Evolutionary conservation across 108 stramenopile genomes (phyloP), one percentile per base, ranked within the genome.

Genomic region (Licmophora abbreviata): DNA sequence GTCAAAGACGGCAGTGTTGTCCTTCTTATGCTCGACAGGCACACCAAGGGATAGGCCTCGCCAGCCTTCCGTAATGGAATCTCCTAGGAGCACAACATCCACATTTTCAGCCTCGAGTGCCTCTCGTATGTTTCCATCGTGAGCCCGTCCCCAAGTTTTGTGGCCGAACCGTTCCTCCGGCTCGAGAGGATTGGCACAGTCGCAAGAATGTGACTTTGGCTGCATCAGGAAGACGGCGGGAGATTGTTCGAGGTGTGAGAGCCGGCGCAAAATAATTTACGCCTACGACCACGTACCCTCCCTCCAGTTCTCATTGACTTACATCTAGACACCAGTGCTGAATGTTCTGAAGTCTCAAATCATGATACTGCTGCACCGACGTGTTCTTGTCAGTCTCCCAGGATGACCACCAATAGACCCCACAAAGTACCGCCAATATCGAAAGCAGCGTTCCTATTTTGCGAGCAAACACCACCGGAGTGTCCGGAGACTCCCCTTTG

Each of bases 41-140:
- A 2, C 29, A 29, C 59, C 51, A 17, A 61, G 31, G 8, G n/a
- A 29, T 26, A 31, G 45, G 29, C 62, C 56, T 9, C 18, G 26
- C 53, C 59, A 49, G 4, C 44, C 29, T 25, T 59, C 44, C 1
- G 54, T 58, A 22, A 64, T 56, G 37, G 63, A 64, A 58, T 64
- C 63, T 12, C 63, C 63, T 10, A 55, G 2, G 12, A 64, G 51
- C 2, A 58, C 63, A 29, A 64, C 63, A 17, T 58, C 53, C 30
- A 29, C n/a, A 44, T 17, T 44, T 15, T 44, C 15, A 8, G 43
- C 8, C 17, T n/a, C 22, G 8, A 8, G 8, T 8, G 43, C 43
- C 8, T 44, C 43, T 44, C 43, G 15, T 8, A 44, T 21, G 15
- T 44, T 44, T n/a, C 43, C 43, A 17, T 44, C 43, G 17, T 44